Conservation (phyloP, 1,284 basidiomycete genomes). For the Porodaedalea pini region DNA sequence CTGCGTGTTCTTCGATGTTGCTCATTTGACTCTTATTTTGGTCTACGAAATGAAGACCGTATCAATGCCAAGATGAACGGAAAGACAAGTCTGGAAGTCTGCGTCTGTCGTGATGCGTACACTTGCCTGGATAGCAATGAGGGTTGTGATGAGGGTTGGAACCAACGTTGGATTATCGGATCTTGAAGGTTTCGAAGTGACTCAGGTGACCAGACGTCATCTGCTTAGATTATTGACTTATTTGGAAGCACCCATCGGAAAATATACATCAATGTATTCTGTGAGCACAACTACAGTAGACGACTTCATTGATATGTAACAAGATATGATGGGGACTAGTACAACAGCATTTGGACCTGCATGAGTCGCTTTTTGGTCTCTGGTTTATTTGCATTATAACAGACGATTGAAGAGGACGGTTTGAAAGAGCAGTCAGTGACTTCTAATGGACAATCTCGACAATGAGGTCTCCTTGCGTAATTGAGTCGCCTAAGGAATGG, state of each 20-base stretch:
- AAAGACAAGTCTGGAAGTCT: not conserved
- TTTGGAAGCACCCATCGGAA: not conserved
- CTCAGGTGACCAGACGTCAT: slow-evolving; percentile 3
- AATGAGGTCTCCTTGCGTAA: slow-evolving; percentile 84
- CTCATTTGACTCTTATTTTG: too few species aligned
- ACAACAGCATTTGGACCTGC: too few species aligned
- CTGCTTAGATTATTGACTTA: not conserved
- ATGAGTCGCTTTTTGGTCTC: too few species aligned
- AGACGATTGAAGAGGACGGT: too few species aligned
- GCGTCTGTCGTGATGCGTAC: not conserved
- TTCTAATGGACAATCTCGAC: slow-evolving; percentile 77
- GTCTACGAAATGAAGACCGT: not conserved
- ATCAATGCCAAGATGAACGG: not conserved
- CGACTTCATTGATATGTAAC: too few species aligned
- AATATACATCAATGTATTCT: not conserved
- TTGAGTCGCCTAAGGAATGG: slow-evolving; percentile 65
- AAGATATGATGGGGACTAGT: too few species aligned
- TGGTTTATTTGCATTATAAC: too few species aligned
- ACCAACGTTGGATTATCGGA: not conserved
- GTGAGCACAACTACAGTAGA: too few species aligned
- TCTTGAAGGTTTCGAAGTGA: not conserved
- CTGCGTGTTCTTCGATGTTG: not conserved
- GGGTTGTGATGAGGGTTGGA: too few species aligned
- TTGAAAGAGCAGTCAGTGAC: not conserved
- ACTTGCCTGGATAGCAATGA: not conserved